Evolutionary conservation across 805 yeast species (phyloP).

Genomic region (Brettanomyces custersianus): DNA sequence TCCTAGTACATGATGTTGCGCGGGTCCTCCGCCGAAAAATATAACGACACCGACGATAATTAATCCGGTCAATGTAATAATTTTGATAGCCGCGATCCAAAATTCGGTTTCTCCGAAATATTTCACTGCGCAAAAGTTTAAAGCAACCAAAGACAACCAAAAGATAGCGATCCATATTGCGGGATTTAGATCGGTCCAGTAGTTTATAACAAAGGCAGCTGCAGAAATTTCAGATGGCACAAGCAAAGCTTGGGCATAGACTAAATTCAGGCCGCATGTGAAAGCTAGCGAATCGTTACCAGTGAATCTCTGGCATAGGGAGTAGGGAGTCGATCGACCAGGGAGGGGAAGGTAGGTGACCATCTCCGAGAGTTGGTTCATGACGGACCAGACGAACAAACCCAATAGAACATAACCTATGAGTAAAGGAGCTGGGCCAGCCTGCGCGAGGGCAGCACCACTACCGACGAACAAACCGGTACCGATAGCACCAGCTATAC

Average conservation of each 20-base stretch:
- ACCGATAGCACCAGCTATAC: slow-evolving; percentile 67
- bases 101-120: slow-evolving; percentile 49
- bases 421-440: slow-evolving; percentile 36
- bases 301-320: slow-evolving; percentile 24
- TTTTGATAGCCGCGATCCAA: slow-evolving; percentile 59
- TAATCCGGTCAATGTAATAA: slow-evolving; percentile 54
- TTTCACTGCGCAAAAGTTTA: slow-evolving; percentile 46
- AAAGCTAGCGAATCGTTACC: slow-evolving; percentile 50
- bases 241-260: slow-evolving; percentile 40
- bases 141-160: slow-evolving; percentile 33
- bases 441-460: slow-evolving; percentile 30
- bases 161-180: slow-evolving; percentile 55
- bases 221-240: slow-evolving; percentile 59
- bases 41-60: slow-evolving; percentile 48
- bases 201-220: slow-evolving; percentile 51
- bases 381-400: slow-evolving; percentile 53
- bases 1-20: slow-evolving; percentile 32
- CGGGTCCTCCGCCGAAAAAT: slow-evolving; percentile 62
- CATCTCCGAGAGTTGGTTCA: slow-evolving; percentile 60
- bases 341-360: slow-evolving; percentile 53
- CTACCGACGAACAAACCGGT: slow-evolving; percentile 49
- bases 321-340: slow-evolving; percentile 60
- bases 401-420: slow-evolving; percentile 57
- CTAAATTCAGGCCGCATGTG: slow-evolving; percentile 42
- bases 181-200: slow-evolving; percentile 51